Evolutionary conservation across 495 filamentous ascomycete species (phyloP).

Genomic region (Annulohypoxylon maeteangense): DNA sequence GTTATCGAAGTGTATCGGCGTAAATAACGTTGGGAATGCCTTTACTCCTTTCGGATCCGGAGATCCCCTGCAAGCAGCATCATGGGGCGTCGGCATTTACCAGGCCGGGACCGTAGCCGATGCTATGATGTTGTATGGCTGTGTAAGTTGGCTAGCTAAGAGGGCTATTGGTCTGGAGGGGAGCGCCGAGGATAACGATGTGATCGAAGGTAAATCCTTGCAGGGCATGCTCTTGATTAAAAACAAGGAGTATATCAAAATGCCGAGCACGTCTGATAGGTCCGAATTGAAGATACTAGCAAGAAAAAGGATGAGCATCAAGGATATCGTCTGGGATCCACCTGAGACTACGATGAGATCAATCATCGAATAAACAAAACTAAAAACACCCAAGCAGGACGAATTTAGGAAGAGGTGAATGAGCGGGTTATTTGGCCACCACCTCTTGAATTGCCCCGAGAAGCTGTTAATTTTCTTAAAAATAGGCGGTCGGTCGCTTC

Average conservation of each 20-base stretch:
- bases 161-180: conserved; percentile 54
- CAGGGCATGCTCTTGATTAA: conserved; percentile 35
- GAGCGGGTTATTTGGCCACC: not conserved
- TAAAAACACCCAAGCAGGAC: not conserved
- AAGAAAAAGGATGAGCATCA: conserved; percentile 33
- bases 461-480: not conserved
- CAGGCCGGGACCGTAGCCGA: conserved; percentile 70
- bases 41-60: conserved; percentile 79
- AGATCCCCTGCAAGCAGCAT: conserved; percentile 74
- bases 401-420: not conserved
- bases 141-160: conserved; percentile 68
- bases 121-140: conserved; percentile 70
- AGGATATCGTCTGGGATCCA: conserved; percentile 47
- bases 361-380: conserved; percentile 31
- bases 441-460: not conserved
- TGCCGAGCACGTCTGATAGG: conserved; percentile 22
- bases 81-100: conserved; percentile 73
- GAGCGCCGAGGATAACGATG: not conserved
- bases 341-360: conserved; percentile 36
- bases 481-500: not conserved
- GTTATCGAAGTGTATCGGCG: conserved; percentile 59
- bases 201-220: conserved; percentile 27
- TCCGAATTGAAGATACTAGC: conserved; percentile 32
- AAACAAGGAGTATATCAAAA: conserved; percentile 18
- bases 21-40: conserved; percentile 84